phyloP scores from a whole-genome alignment of 768 basidiomycete species.

The Phlebiopsis flavidoalba region DNA sequence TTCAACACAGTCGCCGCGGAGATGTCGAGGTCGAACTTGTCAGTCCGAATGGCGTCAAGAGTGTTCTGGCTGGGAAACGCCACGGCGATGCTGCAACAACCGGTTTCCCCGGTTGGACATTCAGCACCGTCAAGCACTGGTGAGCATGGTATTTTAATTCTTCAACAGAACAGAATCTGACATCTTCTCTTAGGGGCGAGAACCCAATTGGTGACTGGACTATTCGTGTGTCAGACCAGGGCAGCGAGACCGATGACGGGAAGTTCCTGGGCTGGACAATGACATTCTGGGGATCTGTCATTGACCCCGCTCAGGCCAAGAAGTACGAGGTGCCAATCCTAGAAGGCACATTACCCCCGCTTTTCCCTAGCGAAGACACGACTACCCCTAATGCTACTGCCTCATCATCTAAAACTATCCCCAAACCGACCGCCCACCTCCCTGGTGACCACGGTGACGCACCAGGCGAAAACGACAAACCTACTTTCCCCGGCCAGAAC shows the following conservation, averaged over 20 bases:
- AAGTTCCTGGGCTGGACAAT: constrained; percentile 88
- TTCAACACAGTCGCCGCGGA: constrained; percentile 79
- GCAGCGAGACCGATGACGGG: constrained; percentile 50
- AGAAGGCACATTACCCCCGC: constrained; percentile 46
- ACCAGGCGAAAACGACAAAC: constrained; percentile 74
- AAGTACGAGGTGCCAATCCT: constrained; percentile 56
- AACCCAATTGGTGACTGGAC: constrained; percentile 89
- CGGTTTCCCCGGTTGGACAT: constrained; percentile 95
- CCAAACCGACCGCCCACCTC: constrained; percentile 84
- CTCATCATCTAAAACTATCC: constrained; percentile 51
- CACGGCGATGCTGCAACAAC: constrained; percentile 53
- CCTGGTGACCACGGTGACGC: constrained; percentile 82
- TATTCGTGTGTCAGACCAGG: constrained; percentile 78
- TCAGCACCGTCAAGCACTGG: constrained; percentile 99
- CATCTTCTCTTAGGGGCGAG: constrained; percentile 67
- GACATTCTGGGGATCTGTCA: constrained; percentile 84
- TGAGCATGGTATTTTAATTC: constrained; percentile 31
- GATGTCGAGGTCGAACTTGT: constrained; percentile 89
- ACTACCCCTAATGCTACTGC: constrained; percentile 33
- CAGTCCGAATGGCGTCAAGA: constrained; percentile 83
- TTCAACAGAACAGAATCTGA: constrained; percentile 13
- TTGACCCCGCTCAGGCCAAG: constrained; percentile 63
- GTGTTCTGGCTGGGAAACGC: constrained; percentile 74
- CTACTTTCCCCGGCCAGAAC: constrained; percentile 48
- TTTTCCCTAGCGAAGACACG: constrained; percentile 32